Evolutionary conservation across 768 basidiomycete genomes (phyloP), one percentile per base, ranked within the genome.

Genomic region (Trametes punicea): DNA sequence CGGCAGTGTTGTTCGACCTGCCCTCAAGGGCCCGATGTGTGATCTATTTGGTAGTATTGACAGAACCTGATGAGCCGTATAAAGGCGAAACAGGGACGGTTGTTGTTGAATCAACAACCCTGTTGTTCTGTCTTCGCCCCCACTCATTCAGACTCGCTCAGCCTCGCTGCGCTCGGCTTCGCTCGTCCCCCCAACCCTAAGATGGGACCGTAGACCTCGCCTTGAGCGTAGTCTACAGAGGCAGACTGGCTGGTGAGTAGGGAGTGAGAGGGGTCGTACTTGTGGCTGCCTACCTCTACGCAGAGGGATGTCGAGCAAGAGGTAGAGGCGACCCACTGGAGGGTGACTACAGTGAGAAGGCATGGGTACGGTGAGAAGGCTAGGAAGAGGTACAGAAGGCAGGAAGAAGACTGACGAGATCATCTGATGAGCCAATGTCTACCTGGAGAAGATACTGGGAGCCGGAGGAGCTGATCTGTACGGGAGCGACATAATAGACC

Each of bases 361-460:
- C n/a, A n/a, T n/a, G n/a, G n/a, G n/a, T n/a, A n/a, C n/a, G n/a
- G n/a, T n/a, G n/a, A n/a, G n/a, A n/a, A n/a, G n/a, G n/a, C n/a
- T n/a, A n/a, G n/a, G n/a, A 50, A 46, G 23, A 45, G 27, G 57
- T 34, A 48, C 44, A 45, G 41, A 13, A 7, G n/a, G 39, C 34
- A 18, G 9, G 42, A 57, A n/a, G 21, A 34, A 30, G 8, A 74
- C 81, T 62, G 56, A 89, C 88, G 23, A 90, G 74, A 71, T 92
- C 90, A n/a, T n/a, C n/a, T 0, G 88, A 88, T 0, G 90, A 91
- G 26, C 90, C 90, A 0, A 87, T 89, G 63, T 92, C 90, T 31
- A 92, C 79, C 64, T 90, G 88, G 2, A 91, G 70, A 6, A 86
- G 69, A 20, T 75, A 77, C 52, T 86, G 78, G 27, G 21, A 45